These are phyloP conservation scores for Lagerstroemia speciosa DNA, from an alignment of 345 rosid genomes.

Conservation along the genomic window DNA sequence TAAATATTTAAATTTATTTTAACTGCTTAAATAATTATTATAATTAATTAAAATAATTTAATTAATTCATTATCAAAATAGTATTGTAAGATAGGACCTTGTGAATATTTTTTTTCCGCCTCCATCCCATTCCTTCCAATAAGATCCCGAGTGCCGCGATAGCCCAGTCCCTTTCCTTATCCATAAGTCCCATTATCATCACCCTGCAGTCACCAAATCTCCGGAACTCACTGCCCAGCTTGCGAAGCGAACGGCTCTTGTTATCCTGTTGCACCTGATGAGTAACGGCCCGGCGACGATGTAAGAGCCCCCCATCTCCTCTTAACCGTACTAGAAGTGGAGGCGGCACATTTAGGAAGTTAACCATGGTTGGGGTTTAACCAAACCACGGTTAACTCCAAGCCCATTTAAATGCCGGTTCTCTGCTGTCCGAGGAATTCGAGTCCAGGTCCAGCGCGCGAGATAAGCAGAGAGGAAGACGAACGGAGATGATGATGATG, in stretches of 20 bases:
- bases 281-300: not conserved
- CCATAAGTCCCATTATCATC: not conserved
- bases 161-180: not conserved
- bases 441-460: not conserved
- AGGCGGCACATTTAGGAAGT: constrained; percentile 19
- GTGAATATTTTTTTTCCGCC: too few species aligned
- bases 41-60: too few species aligned
- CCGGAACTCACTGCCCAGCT: too few species aligned
- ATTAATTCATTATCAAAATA: too few species aligned
- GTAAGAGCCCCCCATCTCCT: not conserved
- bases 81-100: too few species aligned
- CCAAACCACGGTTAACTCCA: constrained; percentile 36
- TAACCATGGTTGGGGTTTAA: constrained; percentile 21
- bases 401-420: constrained; percentile 13
- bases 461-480: too few species aligned
- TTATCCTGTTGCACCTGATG: not conserved
- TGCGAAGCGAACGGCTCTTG: not conserved
- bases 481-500: constrained; percentile 54
- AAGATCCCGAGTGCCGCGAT: not conserved
- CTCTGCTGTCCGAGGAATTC: not conserved
- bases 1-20: too few species aligned
- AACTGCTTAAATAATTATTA: too few species aligned
- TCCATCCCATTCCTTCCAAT: not conserved
- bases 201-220: not conserved
- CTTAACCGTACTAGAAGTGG: constrained; percentile 25